phyloP scores from a whole-genome alignment of 1,284 basidiomycete species.

The Cutaneotrichosporon sp. region DNA sequence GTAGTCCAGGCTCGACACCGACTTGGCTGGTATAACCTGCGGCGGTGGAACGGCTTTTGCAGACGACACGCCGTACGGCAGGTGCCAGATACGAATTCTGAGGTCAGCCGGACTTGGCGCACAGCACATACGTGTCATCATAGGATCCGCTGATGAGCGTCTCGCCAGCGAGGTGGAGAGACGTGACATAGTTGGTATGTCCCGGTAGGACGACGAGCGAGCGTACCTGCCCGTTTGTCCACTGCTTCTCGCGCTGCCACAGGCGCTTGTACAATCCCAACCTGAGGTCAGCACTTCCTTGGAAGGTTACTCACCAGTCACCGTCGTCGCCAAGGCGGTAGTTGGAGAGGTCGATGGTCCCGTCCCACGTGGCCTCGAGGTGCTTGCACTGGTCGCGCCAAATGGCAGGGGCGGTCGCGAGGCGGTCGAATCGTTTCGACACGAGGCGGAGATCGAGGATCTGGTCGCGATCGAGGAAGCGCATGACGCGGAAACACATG shows the following conservation, averaged over 20 bases:
- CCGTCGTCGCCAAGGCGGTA: conserved; percentile 54
- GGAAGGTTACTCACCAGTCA: conserved; percentile 55
- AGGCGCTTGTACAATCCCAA: conserved; percentile 73
- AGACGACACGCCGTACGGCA: conserved; percentile 57
- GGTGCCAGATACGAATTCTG: conserved; percentile 81
- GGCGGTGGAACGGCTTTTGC: conserved; percentile 15
- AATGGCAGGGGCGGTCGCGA: conserved; percentile 64
- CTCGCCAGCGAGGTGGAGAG: conserved; percentile 64
- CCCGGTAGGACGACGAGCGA: conserved; percentile 69
- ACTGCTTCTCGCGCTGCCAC: conserved; percentile 81
- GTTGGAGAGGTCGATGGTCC: conserved; percentile 14
- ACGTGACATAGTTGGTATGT: conserved; percentile 83
- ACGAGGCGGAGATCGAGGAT: conserved; percentile 51
- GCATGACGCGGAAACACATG: conserved; percentile 62
- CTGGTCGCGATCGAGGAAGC: conserved; percentile 60
- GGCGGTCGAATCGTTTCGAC: conserved; percentile 63
- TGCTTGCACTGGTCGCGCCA: conserved; percentile 55
- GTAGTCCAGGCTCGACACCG: conserved; percentile 85
- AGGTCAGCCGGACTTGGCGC: background rate
- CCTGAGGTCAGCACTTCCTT: background rate
- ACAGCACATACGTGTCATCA: conserved; percentile 57
- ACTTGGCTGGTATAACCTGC: conserved; percentile 56
- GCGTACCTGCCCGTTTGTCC: conserved; percentile 61
- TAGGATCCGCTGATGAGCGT: conserved; percentile 77
- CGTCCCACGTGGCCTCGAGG: conserved; percentile 29